Percentiles rank a stretch among this genome's conserved stretches.
phyloP scores from a whole-genome alignment of 306 rosid genomes.

The Casuarina cunninghamiana region DNA sequence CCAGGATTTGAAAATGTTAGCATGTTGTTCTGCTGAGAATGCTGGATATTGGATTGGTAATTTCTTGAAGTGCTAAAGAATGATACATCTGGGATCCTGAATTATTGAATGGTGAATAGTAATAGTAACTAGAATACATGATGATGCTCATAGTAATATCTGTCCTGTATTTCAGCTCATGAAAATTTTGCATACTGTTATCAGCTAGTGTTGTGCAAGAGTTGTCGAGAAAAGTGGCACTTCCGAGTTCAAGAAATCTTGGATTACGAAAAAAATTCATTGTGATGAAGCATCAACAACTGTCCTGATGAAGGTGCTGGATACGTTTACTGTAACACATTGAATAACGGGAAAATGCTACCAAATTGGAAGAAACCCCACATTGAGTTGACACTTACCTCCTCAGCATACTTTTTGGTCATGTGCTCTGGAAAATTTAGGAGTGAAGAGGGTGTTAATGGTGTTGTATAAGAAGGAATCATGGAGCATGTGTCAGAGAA shows the following conservation, averaged over 20 bases:
- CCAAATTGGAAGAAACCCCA: slow-evolving; percentile 35
- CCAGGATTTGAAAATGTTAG: slow-evolving; percentile 6
- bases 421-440: slow-evolving; percentile 29
- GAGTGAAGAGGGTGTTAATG: slow-evolving; percentile 30
- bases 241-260: slow-evolving; percentile 26
- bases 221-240: not conserved
- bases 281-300: not conserved
- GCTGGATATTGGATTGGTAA: slow-evolving; percentile 23
- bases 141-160: not conserved
- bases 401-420: slow-evolving; percentile 25
- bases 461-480: slow-evolving; percentile 53
- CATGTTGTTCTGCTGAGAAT: slow-evolving; percentile 33
- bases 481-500: slow-evolving; percentile 66
- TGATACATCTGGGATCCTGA: slow-evolving; percentile 3
- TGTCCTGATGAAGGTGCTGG: slow-evolving; percentile 37
- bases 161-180: slow-evolving; percentile 2
- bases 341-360: slow-evolving; percentile 48
- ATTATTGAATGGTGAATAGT: slow-evolving; percentile 1
- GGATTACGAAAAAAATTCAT: not conserved
- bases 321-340: slow-evolving; percentile 29
- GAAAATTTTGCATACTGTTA: not conserved
- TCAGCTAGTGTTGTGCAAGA: not conserved
- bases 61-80: slow-evolving; percentile 12
- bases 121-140: not conserved
- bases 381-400: slow-evolving; percentile 38